Evolutionary conservation across 2,329 filamentous ascomycete species (phyloP), one percentile per base, ranked within the genome.

Genomic region (Fusarium torulosum): DNA sequence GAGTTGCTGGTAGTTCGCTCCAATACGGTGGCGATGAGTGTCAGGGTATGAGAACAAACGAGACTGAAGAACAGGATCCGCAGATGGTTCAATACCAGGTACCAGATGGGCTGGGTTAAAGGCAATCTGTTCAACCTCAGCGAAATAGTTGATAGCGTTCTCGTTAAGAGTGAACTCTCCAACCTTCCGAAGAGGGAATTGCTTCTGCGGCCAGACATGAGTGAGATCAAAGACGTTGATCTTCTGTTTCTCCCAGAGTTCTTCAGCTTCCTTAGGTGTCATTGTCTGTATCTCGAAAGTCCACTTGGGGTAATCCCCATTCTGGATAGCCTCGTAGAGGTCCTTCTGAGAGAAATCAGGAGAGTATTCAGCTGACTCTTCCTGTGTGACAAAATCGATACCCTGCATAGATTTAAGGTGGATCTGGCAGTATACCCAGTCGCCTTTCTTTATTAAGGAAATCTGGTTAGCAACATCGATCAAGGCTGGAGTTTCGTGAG

Each of bases 91-190:
- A 45, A 89, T 82, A 2, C 90, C 90, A 0, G 88, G 88, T 0
- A 90, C 86, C 74, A 91, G 79, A 61, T 85, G 88, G 1, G 85
- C 85, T 0, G 90, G 89, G 0, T 86, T 88, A 72, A 91, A 92
- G 1, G 87, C 86, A 0, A 86, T 85, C 77, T 91, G 88, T 75
- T 92, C 89, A 45, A 90, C 85, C 72, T 93, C 90, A 45, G 85
- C 83, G 72, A 71, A 71, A 27, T 90, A 90, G 76, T 91, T 90
- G 63, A 85, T 76, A 2, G 84, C 79, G 73, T 93, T 93, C 35
- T 84, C 84, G 77, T 92, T 89, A 19, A 93, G 77, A 35, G 88
- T 89, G 75, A 93, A 82, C 70, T 88, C 87, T 49, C 91, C 91
- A 13, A 93, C 78, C 47, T 84, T 68, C 1, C 66, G 61, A 0